These are phyloP conservation scores for Amaranthus cruentus DNA, from an alignment of 148 eudicot genomes.

Conservation along the genomic window DNA sequence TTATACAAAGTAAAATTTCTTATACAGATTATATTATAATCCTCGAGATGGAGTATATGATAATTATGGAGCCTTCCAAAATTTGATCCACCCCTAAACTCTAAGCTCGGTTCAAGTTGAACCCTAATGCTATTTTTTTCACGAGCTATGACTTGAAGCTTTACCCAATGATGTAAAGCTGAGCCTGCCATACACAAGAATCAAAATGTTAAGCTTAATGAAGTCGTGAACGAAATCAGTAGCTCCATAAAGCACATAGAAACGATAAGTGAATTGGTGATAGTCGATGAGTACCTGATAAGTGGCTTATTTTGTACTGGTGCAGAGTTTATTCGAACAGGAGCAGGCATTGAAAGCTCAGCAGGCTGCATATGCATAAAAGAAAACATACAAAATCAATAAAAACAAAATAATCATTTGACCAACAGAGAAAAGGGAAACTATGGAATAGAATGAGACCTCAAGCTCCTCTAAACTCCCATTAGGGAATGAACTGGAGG, in stretches of 20 bases:
- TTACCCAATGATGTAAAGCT: constrained; percentile 36
- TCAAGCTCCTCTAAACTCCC: constrained; percentile 41
- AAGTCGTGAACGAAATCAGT: too few species aligned
- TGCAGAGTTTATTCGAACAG: constrained; percentile 28
- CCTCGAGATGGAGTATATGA: not conserved
- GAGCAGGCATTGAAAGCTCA: constrained; percentile 39
- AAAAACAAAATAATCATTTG: not conserved
- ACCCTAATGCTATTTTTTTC: constrained; percentile 5
- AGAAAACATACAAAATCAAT: not conserved
- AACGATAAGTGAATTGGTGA: not conserved
- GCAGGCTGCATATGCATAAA: constrained; percentile 34
- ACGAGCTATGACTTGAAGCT: constrained; percentile 24
- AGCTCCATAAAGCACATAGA: not conserved
- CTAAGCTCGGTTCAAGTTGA: not conserved
- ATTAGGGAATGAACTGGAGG: constrained; percentile 21
- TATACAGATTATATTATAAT: not conserved
- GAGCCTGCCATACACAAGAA: constrained; percentile 23
- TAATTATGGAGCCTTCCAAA: not conserved
- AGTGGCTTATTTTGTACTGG: constrained; percentile 42
- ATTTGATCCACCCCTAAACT: not conserved
- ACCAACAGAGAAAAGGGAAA: not conserved
- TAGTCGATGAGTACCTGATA: constrained; percentile 37
- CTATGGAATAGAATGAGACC: constrained; percentile 21
- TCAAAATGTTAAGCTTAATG: not conserved
- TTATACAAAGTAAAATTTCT: constrained; percentile 22